phyloP scores from a whole-genome alignment of 148 eudicot species.

The Silene uniflora region DNA sequence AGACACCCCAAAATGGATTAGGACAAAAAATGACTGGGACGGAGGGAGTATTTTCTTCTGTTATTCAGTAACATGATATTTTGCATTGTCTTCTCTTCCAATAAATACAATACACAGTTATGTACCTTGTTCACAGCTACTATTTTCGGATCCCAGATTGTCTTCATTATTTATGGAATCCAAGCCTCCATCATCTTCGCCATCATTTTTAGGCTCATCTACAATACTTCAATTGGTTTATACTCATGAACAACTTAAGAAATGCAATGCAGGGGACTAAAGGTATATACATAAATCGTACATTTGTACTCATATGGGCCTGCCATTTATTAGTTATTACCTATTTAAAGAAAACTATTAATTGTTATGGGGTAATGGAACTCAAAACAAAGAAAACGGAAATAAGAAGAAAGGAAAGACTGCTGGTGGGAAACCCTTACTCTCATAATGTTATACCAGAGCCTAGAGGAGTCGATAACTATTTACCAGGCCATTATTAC shows the following conservation, averaged over 20 bases:
- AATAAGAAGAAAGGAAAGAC: no score
- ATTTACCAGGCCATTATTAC: no score
- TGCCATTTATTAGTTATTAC: no score
- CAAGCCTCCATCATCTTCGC: not conserved
- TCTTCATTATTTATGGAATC: not conserved
- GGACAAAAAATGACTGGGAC: no score
- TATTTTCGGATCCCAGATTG: not conserved
- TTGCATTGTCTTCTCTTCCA: not conserved
- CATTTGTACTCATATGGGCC: not conserved
- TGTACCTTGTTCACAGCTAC: constrained; percentile 10
- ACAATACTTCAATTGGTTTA: not conserved
- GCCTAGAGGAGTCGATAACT: no score
- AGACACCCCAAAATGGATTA: no score
- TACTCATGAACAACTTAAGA: not conserved
- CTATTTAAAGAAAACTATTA: no score
- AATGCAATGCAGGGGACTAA: not conserved
- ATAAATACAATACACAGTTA: not conserved
- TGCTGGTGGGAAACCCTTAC: not conserved
- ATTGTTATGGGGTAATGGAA: not conserved
- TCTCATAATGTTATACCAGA: not conserved
- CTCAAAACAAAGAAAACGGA: not conserved
- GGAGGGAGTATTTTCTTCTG: not conserved
- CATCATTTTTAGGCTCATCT: not conserved
- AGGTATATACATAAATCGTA: not conserved
- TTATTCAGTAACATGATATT: constrained; percentile 2